Base-by-base conservation (phyloP, 1,139 yeast genomes). In the Casaregolazyma lundiana region DNA sequence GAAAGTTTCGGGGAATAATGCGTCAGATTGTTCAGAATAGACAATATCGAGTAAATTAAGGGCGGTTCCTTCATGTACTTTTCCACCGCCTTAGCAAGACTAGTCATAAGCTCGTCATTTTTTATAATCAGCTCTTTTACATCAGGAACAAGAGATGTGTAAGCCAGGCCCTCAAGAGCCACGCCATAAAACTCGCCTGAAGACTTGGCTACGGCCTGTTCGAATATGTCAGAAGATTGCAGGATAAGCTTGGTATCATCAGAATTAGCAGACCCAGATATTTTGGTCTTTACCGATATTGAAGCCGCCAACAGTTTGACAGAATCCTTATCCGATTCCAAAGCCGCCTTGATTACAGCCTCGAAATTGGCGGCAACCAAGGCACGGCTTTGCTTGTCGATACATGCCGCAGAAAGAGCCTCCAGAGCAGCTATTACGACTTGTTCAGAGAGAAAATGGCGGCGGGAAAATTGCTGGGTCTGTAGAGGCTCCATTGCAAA, bases 91-190 rank as follows among this genome's bases (percentile, higher is more conserved):
- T 44, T 41, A 7, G 51, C 50, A 13, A 61, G 49, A 4, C 55
- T 47, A 4, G 45, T 49, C n/a, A 64, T 20, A 17, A 61, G 50
- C 13, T 38, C 44, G 2, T 38, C 41, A 42, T 60, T 57, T 2
- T 45, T 48, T 18, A 50, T 51, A n/a, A 62, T 30, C n/a, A 63
- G 52, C 40, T 48, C 40, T 44, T 65, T 63, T 32, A 67, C 69
- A 11, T 55, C 48, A 3, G 60, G 50, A 19, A 64, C 50, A 19
- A 62, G 40, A 4, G 70, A 60, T 2, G 72, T 61, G 46, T 66
- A 64, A 2, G 71, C 69, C 29, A 68, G 59, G 1, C 70, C 71
- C 48, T 69, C 72, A 29, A 67, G 43, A 2, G 70, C 69, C 11
- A 55, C 51, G 35, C 58, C 55, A 38, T 52, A 53, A 29, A 48